Evolutionary conservation across 345 rosid species (phyloP), one percentile per base, ranked within the genome.

Genomic region (Gossypium mustelinum): DNA sequence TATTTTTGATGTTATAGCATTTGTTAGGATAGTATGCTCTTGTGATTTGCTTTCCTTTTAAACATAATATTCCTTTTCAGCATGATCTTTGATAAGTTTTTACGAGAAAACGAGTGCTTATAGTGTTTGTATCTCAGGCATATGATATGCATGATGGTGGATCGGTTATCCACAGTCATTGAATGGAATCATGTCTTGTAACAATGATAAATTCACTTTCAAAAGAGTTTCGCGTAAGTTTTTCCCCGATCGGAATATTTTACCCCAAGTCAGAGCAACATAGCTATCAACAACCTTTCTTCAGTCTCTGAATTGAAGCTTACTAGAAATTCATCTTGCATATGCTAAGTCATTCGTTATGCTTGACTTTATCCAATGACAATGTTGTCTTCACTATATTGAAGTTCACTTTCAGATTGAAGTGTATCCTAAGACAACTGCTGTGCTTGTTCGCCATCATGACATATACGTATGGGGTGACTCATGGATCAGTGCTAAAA

Each of bases 91-190:
- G 17, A 68, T 67, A 13, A 20, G 61, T 3, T 20, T 18, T 68
- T 48, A 24, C 16, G 20, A 24, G 43, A 68, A 68, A 68, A 68
- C 17, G 9, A 22, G 57, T 29, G 29, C 39, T 68, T 68, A 48
- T 25, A 18, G 43, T 68, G 58, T 60, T 24, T 13, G 10, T 66
- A 41, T 43, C 55, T 20, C 82, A 95, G 97, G 92, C 94, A 68
- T 92, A 91, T 75, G 85, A 90, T 45, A 88, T 85, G 92, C 89
- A 92, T 67, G 81, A 90, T 88, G 97, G 98, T 60, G 99, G 99
- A 75, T 89, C 97, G 77, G 97, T 92, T 79, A 90, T 93, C 85
- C 99, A 96, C 80, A 93, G 97, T 80, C 99, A 92, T 80, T 98
- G 99, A 74, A 87, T 93, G 68, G 97, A 96, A 80, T 96, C 97